These are phyloP conservation scores for Ceratobasidium sp. DNA, from an alignment of 1,284 basidiomycete species.

Conservation along the genomic window DNA sequence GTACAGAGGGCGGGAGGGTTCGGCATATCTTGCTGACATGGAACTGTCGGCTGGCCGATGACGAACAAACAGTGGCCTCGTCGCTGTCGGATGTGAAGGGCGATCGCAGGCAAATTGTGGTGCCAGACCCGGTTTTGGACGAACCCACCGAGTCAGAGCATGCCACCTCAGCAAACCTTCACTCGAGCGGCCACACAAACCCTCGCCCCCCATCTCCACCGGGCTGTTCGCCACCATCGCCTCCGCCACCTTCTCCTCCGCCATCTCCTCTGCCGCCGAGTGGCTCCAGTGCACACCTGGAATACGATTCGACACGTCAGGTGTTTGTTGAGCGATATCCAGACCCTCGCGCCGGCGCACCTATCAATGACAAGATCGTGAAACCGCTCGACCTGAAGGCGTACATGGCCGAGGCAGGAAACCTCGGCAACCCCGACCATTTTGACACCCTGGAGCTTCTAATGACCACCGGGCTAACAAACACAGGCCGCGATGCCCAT, in stretches of 20 bases:
- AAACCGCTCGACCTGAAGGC: slow-evolving; percentile 2
- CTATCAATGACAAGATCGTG: slow-evolving; percentile 5
- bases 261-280: too few relatives aligned
- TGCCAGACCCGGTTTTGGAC: too few relatives aligned
- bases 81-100: too few relatives aligned
- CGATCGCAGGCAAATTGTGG: neutral
- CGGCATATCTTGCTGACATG: neutral
- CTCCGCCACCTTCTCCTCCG: too few relatives aligned
- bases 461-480: slow-evolving; percentile 27
- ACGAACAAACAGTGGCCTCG: too few relatives aligned
- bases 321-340: slow-evolving; percentile 23
- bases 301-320: neutral
- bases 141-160: too few relatives aligned
- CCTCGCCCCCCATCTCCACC: too few relatives aligned
- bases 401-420: slow-evolving; percentile 9
- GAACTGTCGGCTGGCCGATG: neutral
- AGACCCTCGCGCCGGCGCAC: slow-evolving; percentile 7
- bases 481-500: neutral
- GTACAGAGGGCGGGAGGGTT: neutral
- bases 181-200: too few relatives aligned
- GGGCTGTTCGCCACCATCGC: too few relatives aligned
- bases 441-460: slow-evolving; percentile 16
- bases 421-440: slow-evolving; percentile 6
- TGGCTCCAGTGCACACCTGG: neutral
- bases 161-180: too few relatives aligned